A percentile compares a stretch with the other conserved stretches of the same genome.
Conservation (phyloP, 2,329 filamentous ascomycete genomes). For the Aspergillaceae sp. region DNA sequence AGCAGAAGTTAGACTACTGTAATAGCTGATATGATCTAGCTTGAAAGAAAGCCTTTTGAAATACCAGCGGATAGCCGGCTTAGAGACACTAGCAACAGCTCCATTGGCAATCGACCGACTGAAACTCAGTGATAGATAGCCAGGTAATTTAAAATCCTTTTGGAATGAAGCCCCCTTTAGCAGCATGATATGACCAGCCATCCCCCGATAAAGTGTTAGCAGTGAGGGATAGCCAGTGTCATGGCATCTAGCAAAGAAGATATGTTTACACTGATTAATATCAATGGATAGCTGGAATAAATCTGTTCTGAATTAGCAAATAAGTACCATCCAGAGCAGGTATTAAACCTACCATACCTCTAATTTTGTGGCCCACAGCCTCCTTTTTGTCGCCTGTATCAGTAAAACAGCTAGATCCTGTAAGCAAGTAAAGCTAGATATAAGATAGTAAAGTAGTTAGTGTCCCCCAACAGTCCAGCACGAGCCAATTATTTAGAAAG, state of each 20-base stretch:
- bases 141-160: conserved; percentile 45
- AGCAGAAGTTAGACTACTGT: conserved; percentile 1
- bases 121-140: conserved; percentile 45
- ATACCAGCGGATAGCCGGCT: conserved; percentile 20
- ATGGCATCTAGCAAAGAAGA: conserved; percentile 56
- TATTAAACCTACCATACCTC: conserved; percentile 30
- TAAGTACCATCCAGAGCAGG: conserved; percentile 9
- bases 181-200: conserved; percentile 47
- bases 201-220: conserved; percentile 45
- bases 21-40: no score
- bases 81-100: conserved; percentile 5
- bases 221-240: conserved; percentile 51
- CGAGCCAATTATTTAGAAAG: conserved; percentile 45
- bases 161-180: conserved; percentile 46
- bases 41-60: conserved; percentile 22
- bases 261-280: conserved; percentile 55
- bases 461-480: conserved; percentile 45
- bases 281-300: conserved; percentile 44
- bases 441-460: conserved; percentile 50
- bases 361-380: conserved; percentile 52
- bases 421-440: conserved; percentile 49
- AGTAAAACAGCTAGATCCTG: conserved; percentile 54
- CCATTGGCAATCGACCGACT: conserved; percentile 38
- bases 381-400: conserved; percentile 55
- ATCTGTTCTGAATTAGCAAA: conserved; percentile 14